These are phyloP conservation scores for Myxozyma geophila DNA, from an alignment of 805 yeast species.

Conservation along the genomic window DNA sequence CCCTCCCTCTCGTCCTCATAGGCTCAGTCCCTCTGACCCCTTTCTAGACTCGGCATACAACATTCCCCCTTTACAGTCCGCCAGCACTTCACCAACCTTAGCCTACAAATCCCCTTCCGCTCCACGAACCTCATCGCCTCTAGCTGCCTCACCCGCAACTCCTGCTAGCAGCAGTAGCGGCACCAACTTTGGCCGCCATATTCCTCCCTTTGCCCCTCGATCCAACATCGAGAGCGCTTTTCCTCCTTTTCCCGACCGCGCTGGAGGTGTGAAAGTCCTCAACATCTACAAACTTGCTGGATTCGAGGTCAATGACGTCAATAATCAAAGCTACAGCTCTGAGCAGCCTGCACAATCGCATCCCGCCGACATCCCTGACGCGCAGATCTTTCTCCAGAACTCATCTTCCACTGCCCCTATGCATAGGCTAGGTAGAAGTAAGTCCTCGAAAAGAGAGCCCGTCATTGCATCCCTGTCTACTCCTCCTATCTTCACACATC, in stretches of 20 bases:
- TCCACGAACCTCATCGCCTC: background rate
- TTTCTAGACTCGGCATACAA: background rate
- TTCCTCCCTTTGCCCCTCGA: constrained; percentile 2
- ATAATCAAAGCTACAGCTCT: constrained; percentile 15
- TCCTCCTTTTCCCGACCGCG: constrained; percentile 48
- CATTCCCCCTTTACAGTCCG: background rate
- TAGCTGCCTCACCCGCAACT: background rate
- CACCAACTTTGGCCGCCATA: background rate
- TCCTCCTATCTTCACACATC: background rate
- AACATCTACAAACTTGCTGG: constrained; percentile 52
- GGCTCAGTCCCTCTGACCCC: background rate
- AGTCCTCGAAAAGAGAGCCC: too few species aligned
- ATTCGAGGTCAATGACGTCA: constrained; percentile 48
- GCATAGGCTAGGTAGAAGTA: background rate
- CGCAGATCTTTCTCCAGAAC: too few species aligned
- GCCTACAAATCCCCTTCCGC: background rate
- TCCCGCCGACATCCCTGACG: background rate
- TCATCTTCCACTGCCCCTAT: background rate
- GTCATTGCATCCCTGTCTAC: background rate
- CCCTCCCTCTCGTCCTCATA: background rate
- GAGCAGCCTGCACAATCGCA: background rate
- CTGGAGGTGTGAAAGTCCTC: constrained; percentile 38
- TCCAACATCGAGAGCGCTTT: constrained; percentile 46
- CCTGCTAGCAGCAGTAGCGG: background rate
- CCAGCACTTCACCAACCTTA: background rate